These are phyloP conservation scores for Hermanozyma aechmeae DNA, from an alignment of 805 yeast species.

Conservation along the genomic window DNA sequence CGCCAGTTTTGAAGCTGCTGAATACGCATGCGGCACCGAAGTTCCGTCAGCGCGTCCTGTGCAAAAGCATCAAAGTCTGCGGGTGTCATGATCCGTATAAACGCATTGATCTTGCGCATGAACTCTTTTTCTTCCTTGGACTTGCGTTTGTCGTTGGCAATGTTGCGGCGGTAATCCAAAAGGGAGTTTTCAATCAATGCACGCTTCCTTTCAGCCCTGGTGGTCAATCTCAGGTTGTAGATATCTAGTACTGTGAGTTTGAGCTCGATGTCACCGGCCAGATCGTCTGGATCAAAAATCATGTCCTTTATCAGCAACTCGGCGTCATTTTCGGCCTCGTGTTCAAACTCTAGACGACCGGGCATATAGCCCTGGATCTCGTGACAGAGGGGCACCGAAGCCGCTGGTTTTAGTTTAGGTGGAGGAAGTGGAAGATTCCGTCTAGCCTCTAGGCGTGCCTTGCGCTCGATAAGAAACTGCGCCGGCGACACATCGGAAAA, in stretches of 20 bases:
- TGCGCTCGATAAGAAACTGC: conserved; percentile 60
- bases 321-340: conserved; percentile 94
- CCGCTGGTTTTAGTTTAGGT: conserved; percentile 79
- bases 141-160: conserved; percentile 75
- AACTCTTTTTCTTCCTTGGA: conserved; percentile 86
- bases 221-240: conserved; percentile 79
- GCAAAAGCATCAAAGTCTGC: conserved; percentile 72
- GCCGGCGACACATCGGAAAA: conserved; percentile 54
- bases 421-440: conserved; percentile 66
- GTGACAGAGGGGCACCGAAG: conserved; percentile 93
- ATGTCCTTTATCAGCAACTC: conserved; percentile 90
- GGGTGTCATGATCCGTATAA: conserved; percentile 70
- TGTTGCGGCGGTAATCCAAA: conserved; percentile 76
- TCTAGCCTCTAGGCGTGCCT: conserved; percentile 61
- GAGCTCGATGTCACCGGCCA: conserved; percentile 78
- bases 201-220: conserved; percentile 90
- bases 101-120: conserved; percentile 66
- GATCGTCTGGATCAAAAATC: conserved; percentile 91
- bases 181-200: conserved; percentile 65
- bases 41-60: conserved; percentile 66
- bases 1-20: conserved; percentile 93
- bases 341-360: conserved; percentile 93
- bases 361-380: conserved; percentile 99
- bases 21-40: conserved; percentile 69
- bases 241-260: conserved; percentile 82